phyloP scores from a whole-genome alignment of 2,329 filamentous ascomycete genomes.

The Penicillium sp. region DNA sequence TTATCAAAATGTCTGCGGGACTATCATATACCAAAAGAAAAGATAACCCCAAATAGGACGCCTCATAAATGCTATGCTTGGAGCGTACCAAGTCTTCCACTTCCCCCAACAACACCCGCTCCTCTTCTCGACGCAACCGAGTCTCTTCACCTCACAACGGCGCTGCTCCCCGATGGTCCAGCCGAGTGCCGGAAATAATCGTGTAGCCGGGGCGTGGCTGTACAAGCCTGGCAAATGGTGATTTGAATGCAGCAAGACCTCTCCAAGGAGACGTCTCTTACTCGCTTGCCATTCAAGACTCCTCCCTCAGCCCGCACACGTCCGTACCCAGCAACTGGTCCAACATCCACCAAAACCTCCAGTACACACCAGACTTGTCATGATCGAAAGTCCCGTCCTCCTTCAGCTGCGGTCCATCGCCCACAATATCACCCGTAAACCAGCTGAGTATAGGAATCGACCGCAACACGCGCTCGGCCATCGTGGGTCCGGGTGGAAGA shows the following conservation, averaged over 20 bases:
- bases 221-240: not conserved
- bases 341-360: slow-evolving; percentile 60
- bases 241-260: not conserved
- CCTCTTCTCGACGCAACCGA: not conserved
- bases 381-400: slow-evolving; percentile 66
- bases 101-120: not conserved
- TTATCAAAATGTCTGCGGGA: slow-evolving; percentile 12
- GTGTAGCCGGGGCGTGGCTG: not conserved
- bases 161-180: not conserved
- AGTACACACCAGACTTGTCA: slow-evolving; percentile 62
- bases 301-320: slow-evolving; percentile 60
- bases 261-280: not conserved
- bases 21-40: slow-evolving; percentile 18
- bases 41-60: slow-evolving; percentile 9
- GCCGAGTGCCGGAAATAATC: not conserved
- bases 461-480: slow-evolving; percentile 63
- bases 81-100: not conserved
- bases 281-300: slow-evolving; percentile 34
- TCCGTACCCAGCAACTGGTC: slow-evolving; percentile 61
- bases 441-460: slow-evolving; percentile 70
- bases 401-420: slow-evolving; percentile 47
- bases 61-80: slow-evolving; percentile 13
- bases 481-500: slow-evolving; percentile 67
- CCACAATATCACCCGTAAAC: slow-evolving; percentile 62
- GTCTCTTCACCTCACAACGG: not conserved